phyloP scores from a whole-genome alignment of 306 rosid species.

The Vigna unguiculata region DNA sequence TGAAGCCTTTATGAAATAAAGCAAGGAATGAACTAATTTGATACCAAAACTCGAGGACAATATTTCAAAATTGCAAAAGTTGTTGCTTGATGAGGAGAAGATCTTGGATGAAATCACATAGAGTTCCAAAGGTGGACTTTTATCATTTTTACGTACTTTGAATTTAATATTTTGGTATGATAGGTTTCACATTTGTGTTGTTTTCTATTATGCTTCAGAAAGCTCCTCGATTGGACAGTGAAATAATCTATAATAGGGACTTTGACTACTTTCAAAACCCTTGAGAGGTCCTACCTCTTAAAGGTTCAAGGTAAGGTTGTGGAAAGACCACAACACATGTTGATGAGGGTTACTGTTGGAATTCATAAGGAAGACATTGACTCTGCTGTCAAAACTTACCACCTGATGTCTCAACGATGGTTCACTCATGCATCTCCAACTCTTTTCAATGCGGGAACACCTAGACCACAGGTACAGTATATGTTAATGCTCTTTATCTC shows the following conservation, averaged over 20 bases:
- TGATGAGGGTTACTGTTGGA: conserved; percentile 99
- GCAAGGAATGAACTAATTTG: no score
- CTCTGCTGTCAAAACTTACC: conserved; percentile 87
- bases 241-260: conserved; percentile 94
- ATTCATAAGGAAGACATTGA: conserved; percentile 91
- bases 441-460: conserved; percentile 95
- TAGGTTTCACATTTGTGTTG: not conserved
- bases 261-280: conserved; percentile 92
- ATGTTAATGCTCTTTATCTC: not conserved
- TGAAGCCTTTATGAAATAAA: no score
- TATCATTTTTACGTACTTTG: no score
- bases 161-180: not conserved
- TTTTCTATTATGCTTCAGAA: conserved; percentile 53
- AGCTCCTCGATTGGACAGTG: conserved; percentile 91
- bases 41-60: no score
- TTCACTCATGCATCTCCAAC: conserved; percentile 99
- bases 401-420: conserved; percentile 96
- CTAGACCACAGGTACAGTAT: conserved; percentile 80
- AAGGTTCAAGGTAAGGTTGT: conserved; percentile 86
- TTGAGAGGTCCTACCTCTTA: conserved; percentile 92
- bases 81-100: no score
- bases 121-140: no score
- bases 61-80: no score
- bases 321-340: conserved; percentile 97
- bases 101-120: no score